Conservation (phyloP, 2,329 filamentous ascomycete species). For the Cordyceps cateniannulata region DNA sequence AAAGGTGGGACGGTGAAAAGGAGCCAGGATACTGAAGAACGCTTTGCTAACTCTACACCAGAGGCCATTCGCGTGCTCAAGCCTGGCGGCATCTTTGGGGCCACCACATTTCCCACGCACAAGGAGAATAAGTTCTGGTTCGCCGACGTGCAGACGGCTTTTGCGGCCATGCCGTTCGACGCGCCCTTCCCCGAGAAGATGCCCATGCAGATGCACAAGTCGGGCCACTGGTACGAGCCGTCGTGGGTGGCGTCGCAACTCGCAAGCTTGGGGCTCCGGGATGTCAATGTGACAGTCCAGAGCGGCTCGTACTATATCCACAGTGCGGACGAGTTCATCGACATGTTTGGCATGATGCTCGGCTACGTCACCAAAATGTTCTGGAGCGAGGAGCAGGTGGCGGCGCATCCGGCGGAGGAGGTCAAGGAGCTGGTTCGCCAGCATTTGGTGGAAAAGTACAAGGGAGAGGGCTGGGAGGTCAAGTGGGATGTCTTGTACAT, state of each 20-base stretch:
- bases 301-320: slow-evolving; percentile 24
- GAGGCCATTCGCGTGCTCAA: slow-evolving; percentile 34
- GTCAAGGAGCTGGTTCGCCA: slow-evolving; percentile 28
- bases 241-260: slow-evolving; percentile 33
- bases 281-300: slow-evolving; percentile 29
- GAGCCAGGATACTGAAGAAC: not conserved
- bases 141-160: slow-evolving; percentile 31
- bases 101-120: slow-evolving; percentile 29
- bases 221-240: slow-evolving; percentile 33
- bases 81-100: slow-evolving; percentile 32
- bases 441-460: slow-evolving; percentile 35
- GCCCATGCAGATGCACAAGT: slow-evolving; percentile 33
- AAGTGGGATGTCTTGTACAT: slow-evolving; percentile 26
- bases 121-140: slow-evolving; percentile 29
- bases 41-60: slow-evolving; percentile 9
- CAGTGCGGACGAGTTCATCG: slow-evolving; percentile 29
- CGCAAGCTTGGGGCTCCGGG: slow-evolving; percentile 27
- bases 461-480: slow-evolving; percentile 27
- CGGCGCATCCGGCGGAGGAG: slow-evolving; percentile 33
- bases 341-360: slow-evolving; percentile 32
- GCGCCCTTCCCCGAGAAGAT: slow-evolving; percentile 28
- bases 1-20: slow-evolving; percentile 18
- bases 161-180: slow-evolving; percentile 34
- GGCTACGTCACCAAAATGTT: slow-evolving; percentile 29
- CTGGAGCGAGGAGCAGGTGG: slow-evolving; percentile 34